Conservation (phyloP, 805 yeast genomes). For the Candida xiaguanensis region DNA sequence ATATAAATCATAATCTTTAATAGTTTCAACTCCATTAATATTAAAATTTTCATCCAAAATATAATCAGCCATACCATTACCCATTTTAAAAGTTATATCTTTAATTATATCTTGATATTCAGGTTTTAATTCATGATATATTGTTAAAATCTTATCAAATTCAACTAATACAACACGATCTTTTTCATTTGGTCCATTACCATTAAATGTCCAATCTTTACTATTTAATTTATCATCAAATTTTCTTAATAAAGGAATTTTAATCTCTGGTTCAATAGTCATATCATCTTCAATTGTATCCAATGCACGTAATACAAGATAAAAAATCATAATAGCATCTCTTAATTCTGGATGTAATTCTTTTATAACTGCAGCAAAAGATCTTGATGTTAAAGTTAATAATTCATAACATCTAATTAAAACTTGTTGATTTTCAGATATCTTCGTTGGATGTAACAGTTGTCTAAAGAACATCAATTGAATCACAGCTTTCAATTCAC, state of each 20-base stretch:
- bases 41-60: constrained; percentile 74
- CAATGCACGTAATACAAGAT: constrained; percentile 80
- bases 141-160: constrained; percentile 65
- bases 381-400: constrained; percentile 71
- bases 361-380: constrained; percentile 90
- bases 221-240: constrained; percentile 63
- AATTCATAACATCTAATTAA: constrained; percentile 65
- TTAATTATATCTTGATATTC: constrained; percentile 74
- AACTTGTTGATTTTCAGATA: constrained; percentile 7
- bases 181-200: constrained; percentile 69
- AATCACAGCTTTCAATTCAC: constrained; percentile 64
- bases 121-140: constrained; percentile 69
- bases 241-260: constrained; percentile 67
- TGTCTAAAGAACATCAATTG: constrained; percentile 55
- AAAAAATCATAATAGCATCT: constrained; percentile 77
- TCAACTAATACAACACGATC: constrained; percentile 81
- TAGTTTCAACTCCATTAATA: constrained; percentile 70
- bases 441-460: constrained; percentile 47
- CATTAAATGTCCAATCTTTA: constrained; percentile 79
- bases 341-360: constrained; percentile 89
- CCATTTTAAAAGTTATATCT: constrained; percentile 83
- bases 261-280: constrained; percentile 68
- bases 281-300: constrained; percentile 97
- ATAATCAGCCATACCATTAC: constrained; percentile 97
- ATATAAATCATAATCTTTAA: constrained; percentile 81